Base-by-base conservation (phyloP, 2,329 filamentous ascomycete genomes). In the Clonostachys rhizophaga region DNA sequence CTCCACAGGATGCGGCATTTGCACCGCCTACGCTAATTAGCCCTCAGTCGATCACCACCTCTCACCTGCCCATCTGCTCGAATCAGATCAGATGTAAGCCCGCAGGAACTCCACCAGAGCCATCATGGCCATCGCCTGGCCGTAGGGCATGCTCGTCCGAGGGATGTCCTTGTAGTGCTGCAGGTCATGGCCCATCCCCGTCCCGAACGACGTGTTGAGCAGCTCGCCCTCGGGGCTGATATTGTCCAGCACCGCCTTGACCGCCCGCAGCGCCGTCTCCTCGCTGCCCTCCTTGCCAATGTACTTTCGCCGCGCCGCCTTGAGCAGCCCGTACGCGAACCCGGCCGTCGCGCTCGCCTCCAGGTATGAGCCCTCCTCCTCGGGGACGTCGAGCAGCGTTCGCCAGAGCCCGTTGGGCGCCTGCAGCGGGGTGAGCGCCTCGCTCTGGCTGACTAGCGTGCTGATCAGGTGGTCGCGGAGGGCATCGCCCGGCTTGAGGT, bases 111-210 rank as follows among this genome's bases (percentile, higher is more conserved):
- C 88, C 0, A 86, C 86, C 52, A 91, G 62, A 1, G 86, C 83
- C 83, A 91, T 90, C 52, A 91, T 89, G 1, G 86, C 87, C 87
- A 91, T 91, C 1, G 87, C 86, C 63, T 91, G 88, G 0, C 88
- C 88, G 56, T 91, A 91, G 7, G 87, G 88, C 88, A 91, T 92
- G 55, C 84, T 86, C 3, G 88, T 92, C 51, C 84, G 67, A 2
- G 83, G 76, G 49, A 92, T 91, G 52, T 88, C 79, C 64, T 86
- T 85, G 59, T 92, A 91, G 62, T 89, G 86, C 66, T 91, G 79
- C 59, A 91, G 63, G 48, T 78, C 76, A 53, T 80, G 73, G 0
- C 88, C 88, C 86, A 92, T 91, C 0, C 74, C 84, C 1, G 88
- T 92, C 1, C 88, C 88, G 58, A 91, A 92, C 53, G 85, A 89